These are phyloP conservation scores for Colletotrichum neosansevieriae DNA, from an alignment of 2,329 filamentous ascomycete species.

Conservation along the genomic window DNA sequence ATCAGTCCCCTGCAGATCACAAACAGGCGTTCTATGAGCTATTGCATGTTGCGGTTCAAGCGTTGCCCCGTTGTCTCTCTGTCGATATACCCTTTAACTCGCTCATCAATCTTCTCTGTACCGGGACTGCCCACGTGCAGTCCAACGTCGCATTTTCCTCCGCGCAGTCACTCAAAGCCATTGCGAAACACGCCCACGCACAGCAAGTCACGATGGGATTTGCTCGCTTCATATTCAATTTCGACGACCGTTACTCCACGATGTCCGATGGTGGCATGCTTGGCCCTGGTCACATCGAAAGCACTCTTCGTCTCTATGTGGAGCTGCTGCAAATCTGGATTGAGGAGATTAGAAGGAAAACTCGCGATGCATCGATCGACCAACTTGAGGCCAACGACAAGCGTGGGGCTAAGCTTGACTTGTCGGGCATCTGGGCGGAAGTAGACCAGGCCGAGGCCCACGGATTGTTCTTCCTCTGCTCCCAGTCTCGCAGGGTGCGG, in stretches of 20 bases:
- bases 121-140: conserved; percentile 95
- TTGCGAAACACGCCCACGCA: conserved; percentile 91
- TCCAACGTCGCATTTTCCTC: conserved; percentile 92
- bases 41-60: conserved; percentile 94
- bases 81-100: conserved; percentile 92
- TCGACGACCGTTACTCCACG: conserved; percentile 95
- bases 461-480: conserved; percentile 96
- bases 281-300: conserved; percentile 93
- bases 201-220: conserved; percentile 98
- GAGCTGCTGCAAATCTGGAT: conserved; percentile 97
- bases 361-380: conserved; percentile 77
- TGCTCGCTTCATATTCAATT: conserved; percentile 97
- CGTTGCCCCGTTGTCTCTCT: conserved; percentile 92
- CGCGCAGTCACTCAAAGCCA: conserved; percentile 92
- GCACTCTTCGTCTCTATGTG: conserved; percentile 90
- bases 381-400: conserved; percentile 76
- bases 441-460: conserved; percentile 98
- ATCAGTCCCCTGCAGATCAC: conserved; percentile 78
- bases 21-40: conserved; percentile 97
- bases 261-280: conserved; percentile 99
- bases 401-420: conserved; percentile 81
- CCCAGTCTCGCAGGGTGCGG: conserved; percentile 89
- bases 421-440: conserved; percentile 90
- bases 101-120: conserved; percentile 93
- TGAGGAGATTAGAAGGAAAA: conserved; percentile 91